Conservation (phyloP, 768 basidiomycete genomes). For the Sporobolomyces phaffii region DNA sequence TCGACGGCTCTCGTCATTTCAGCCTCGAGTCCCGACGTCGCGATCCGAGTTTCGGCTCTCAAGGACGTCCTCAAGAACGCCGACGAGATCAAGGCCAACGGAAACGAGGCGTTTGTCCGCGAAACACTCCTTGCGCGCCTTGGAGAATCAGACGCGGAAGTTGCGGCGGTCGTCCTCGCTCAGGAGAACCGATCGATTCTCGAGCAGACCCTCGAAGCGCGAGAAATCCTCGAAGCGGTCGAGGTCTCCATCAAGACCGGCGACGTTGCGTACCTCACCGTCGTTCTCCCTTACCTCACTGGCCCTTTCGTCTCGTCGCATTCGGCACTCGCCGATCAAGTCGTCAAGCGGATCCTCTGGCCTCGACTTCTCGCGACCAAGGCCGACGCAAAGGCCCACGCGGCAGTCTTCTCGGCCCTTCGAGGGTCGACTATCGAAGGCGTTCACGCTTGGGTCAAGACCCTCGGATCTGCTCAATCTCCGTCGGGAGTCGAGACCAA, state of each 20-base stretch:
- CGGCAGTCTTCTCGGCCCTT: background rate
- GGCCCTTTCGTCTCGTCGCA: slow-evolving; percentile 53
- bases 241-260: slow-evolving; percentile 25
- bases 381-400: background rate
- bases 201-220: slow-evolving; percentile 42
- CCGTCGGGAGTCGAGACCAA: slow-evolving; percentile 3
- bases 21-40: slow-evolving; percentile 52
- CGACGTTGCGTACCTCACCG: slow-evolving; percentile 16
- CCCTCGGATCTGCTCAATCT: background rate
- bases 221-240: slow-evolving; percentile 41
- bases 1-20: slow-evolving; percentile 22
- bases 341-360: slow-evolving; percentile 27
- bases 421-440: slow-evolving; percentile 14
- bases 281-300: slow-evolving; percentile 49
- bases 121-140: slow-evolving; percentile 64
- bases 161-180: slow-evolving; percentile 65
- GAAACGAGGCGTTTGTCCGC: slow-evolving; percentile 49
- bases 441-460: slow-evolving; percentile 25
- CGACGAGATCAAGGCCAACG: slow-evolving; percentile 18
- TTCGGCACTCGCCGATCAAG: background rate
- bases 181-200: slow-evolving; percentile 47
- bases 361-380: slow-evolving; percentile 16
- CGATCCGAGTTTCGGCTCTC: slow-evolving; percentile 59
- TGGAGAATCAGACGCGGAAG: slow-evolving; percentile 58
- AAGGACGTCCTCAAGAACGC: slow-evolving; percentile 53